Percentiles rank a stretch among this genome's conserved stretches.
Evolutionary conservation across 371 early-diverging fungal species (phyloP).

Genomic region (Coemansia sp.): DNA sequence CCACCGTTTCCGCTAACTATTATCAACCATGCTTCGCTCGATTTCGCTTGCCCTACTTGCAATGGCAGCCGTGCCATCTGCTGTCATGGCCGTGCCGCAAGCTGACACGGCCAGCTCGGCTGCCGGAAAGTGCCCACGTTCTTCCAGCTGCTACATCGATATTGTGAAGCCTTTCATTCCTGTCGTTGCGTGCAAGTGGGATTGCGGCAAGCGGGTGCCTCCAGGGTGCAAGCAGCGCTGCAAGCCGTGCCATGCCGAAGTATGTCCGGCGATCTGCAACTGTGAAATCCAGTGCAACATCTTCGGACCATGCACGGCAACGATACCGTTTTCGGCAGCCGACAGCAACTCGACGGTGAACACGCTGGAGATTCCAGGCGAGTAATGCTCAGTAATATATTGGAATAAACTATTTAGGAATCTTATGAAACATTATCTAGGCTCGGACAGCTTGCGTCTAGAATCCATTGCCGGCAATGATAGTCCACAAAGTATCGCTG

Average conservation of each 20-base stretch:
- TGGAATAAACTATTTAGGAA: too few species aligned
- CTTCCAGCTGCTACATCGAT: conserved; percentile 6
- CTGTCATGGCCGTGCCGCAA: background rate
- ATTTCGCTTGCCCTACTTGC: background rate
- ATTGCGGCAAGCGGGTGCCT: conserved; percentile 10
- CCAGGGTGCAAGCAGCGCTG: conserved; percentile 21
- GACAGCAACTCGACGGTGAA: background rate
- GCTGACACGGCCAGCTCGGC: background rate
- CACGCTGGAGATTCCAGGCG: background rate
- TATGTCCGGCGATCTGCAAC: conserved; percentile 22
- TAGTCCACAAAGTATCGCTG: too few species aligned
- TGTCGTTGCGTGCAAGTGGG: conserved; percentile 29
- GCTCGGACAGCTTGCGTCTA: too few species aligned
- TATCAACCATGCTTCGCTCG: background rate
- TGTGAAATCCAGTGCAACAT: conserved; percentile 32
- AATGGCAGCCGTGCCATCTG: background rate
- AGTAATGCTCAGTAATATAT: too few species aligned
- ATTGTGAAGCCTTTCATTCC: background rate
- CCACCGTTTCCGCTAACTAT: too few species aligned
- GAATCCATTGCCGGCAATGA: too few species aligned
- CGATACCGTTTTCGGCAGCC: background rate
- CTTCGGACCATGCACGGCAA: conserved; percentile 21
- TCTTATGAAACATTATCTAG: too few species aligned
- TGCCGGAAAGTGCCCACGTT: background rate
- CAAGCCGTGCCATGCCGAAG: conserved; percentile 33